Percentiles rank a stretch among this genome's conserved stretches.
phyloP scores from a whole-genome alignment of 768 basidiomycete genomes.

The Clitopilus hobsonii region DNA sequence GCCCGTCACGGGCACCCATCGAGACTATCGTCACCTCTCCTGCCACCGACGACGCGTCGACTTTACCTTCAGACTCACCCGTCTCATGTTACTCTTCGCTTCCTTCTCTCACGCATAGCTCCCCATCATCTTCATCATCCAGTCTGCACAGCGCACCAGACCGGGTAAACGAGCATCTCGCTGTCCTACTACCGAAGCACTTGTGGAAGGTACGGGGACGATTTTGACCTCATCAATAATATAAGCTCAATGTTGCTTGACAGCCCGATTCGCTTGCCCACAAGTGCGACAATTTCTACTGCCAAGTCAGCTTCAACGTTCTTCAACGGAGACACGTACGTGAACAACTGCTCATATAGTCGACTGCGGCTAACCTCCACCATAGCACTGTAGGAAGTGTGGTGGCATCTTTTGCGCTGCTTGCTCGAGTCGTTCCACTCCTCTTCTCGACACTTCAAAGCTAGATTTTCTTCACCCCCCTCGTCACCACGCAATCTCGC shows the following conservation, averaged over 20 bases:
- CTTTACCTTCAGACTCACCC: slow-evolving; percentile 11
- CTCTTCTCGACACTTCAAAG: slow-evolving; percentile 68
- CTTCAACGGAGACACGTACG: slow-evolving; percentile 74
- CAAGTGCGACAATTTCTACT: slow-evolving; percentile 71
- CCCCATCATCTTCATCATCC: slow-evolving; percentile 24
- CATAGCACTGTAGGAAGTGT: slow-evolving; percentile 79
- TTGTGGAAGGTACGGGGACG: slow-evolving; percentile 65
- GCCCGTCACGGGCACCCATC: not conserved
- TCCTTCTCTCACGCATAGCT: slow-evolving; percentile 23
- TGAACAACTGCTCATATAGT: slow-evolving; percentile 12
- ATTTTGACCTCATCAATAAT: slow-evolving; percentile 3
- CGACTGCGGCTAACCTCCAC: slow-evolving; percentile 15
- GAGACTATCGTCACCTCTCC: slow-evolving; percentile 1
- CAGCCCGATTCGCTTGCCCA: slow-evolving; percentile 60
- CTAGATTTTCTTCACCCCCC: slow-evolving; percentile 72
- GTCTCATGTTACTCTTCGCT: slow-evolving; percentile 18
- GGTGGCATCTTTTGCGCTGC: slow-evolving; percentile 70
- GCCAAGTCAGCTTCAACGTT: slow-evolving; percentile 58
- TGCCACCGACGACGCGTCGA: slow-evolving; percentile 2
- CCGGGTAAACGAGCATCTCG: slow-evolving; percentile 68
- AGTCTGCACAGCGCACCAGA: slow-evolving; percentile 21
- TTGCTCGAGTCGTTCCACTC: slow-evolving; percentile 56
- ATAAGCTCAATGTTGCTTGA: slow-evolving; percentile 13
- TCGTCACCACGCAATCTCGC: slow-evolving; percentile 53
- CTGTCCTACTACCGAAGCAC: slow-evolving; percentile 61